A percentile compares a stretch with the other conserved stretches of the same genome.
phyloP scores from a whole-genome alignment of 495 filamentous ascomycete genomes.

The Penicillium goetzii region DNA sequence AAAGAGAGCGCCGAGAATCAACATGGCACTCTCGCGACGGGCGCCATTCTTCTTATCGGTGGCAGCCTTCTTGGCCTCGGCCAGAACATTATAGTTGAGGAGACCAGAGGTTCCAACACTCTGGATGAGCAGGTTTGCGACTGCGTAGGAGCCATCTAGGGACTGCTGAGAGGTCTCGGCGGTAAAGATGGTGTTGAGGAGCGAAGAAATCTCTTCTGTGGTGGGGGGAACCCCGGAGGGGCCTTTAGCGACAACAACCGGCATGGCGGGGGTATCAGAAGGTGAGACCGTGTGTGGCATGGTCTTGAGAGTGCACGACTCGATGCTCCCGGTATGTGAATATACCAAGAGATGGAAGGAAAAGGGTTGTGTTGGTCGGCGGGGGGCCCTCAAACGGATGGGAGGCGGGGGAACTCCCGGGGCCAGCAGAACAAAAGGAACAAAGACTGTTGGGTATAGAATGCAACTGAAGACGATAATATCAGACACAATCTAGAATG shows the following conservation, averaged over 20 bases:
- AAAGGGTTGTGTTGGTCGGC: constrained; percentile 4
- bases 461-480: neutral
- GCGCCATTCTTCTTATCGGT: constrained; percentile 91
- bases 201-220: constrained; percentile 68
- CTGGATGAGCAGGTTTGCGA: constrained; percentile 78
- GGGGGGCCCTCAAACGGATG: constrained; percentile 15
- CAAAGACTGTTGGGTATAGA: constrained; percentile 1
- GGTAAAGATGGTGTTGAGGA: constrained; percentile 76
- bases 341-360: constrained; percentile 18
- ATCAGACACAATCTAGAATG: neutral
- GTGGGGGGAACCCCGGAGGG: constrained; percentile 62
- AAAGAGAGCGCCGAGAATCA: constrained; percentile 89
- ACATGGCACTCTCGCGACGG: constrained; percentile 89
- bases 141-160: constrained; percentile 81
- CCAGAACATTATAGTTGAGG: constrained; percentile 68
- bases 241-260: constrained; percentile 61
- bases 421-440: constrained; percentile 18
- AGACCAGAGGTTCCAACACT: constrained; percentile 79
- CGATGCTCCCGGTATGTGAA: constrained; percentile 12
- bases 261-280: constrained; percentile 60
- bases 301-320: constrained; percentile 27
- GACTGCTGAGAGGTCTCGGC: constrained; percentile 83
- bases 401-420: constrained; percentile 21
- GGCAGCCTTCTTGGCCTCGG: constrained; percentile 79
- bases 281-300: constrained; percentile 72